Base-by-base conservation (phyloP, 768 basidiomycete species). In the Astraeus odoratus region DNA sequence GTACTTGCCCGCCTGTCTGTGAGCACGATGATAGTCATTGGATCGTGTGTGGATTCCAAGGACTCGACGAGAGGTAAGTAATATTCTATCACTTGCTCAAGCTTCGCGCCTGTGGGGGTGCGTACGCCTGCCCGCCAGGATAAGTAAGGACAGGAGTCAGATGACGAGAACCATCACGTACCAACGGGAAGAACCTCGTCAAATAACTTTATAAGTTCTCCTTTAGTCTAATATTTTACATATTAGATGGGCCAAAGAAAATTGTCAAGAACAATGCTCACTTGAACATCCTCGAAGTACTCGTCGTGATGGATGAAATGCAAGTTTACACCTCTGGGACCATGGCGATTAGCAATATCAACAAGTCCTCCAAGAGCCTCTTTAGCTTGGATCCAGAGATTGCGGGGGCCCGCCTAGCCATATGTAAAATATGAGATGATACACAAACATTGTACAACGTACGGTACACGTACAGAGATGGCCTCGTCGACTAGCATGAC, bases 401-500 rank as follows among this genome's bases (percentile, higher is more conserved):
- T 49, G 27, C 66, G 67, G 35, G 66, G 70, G 18, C 54, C 43
- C 71, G 73, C 71, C 68, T 68, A 43, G 29, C 12, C 8, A 24
- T 22, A 8, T n/a, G 22, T 15, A 7, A 5, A 22, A 6, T n/a
- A n/a, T 39, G 8, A 25, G 12, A 23, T 15, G 12, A 9, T 4
- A 2, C 23, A 23, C 5, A 22, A 39, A 24, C 4, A n/a, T n/a
- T n/a, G n/a, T n/a, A 35, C 16, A 35, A 16, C 16, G 34, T 13
- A 10, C 16, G 8, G 16, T 23, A 13, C 10, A 50, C 56, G 39
- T 19, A 66, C 67, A 1, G 72, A 72, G 42, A 65, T 53, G 2
- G 70, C 73, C 41, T 71, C 72, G 36, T 70, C 66, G 18, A 72
- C 51, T 29, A 72, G 49, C 31, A 72, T 58, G 31, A 72, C 67